Evolutionary conservation across 805 yeast species (phyloP), one percentile per base, ranked within the genome.

Genomic region (Metschnikowia kunwiensis): DNA sequence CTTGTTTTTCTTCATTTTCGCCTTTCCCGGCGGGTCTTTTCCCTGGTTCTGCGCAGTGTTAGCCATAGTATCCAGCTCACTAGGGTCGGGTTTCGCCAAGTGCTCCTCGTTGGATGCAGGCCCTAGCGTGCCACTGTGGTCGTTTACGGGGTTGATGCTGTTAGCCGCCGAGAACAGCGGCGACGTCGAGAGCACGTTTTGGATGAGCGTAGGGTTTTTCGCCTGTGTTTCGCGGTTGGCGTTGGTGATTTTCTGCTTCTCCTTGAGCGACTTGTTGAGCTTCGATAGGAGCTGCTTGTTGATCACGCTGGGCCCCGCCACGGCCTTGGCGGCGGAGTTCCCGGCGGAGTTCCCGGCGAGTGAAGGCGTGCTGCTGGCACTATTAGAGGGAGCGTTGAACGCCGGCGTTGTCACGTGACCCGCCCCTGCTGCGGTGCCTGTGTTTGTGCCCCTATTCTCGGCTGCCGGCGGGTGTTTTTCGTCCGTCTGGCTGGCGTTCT

Each of bases 241-340:
- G 31, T 45, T 60, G 38, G 65, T 62, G 39, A 61, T 62, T 39
- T 61, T 62, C 40, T 68, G 74, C 38, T 68, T 67, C 24, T 68
- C 72, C 42, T 64, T 66, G 18, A 68, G 42, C 3, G 72, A 60
- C 42, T 68, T 67, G 49, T 68, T 68, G 31, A 68, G 55, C 49
- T 63, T 66, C 18, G 70, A 57, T 23, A 68, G 60, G 19, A 62
- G 60, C 30, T 51, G 56, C 30, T 53, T 54, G 44, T 56, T 55
- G 41, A 56, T 46, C 10, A 47, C 50, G 19, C 48, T 36, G 24
- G 51, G 47, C 8, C 47, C 49, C n/a, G 43, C 24, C 7, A 30
- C 36, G 20, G 40, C 25, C 26, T 31, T 36, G 12, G 19, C 19
- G 12, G 27, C 34, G 10, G 30, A 34, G 11, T 30, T 24, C 17